phyloP scores from a whole-genome alignment of 2,329 filamentous ascomycete species.

The Diaporthe citri region DNA sequence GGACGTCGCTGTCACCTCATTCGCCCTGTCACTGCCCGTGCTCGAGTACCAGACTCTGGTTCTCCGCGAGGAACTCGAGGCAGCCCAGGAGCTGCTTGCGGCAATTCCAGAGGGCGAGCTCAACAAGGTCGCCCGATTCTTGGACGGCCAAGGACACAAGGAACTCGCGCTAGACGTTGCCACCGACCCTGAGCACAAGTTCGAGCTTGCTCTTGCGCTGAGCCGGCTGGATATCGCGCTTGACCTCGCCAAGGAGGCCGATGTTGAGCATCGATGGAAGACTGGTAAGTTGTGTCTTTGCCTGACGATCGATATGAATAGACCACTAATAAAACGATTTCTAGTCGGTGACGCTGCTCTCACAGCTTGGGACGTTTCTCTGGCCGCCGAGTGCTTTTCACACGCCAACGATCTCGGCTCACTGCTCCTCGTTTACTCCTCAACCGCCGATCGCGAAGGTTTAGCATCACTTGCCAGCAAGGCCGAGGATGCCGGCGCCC shows the following conservation, averaged over 20 bases:
- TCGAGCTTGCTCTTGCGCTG: conserved; percentile 88
- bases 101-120: conserved; percentile 92
- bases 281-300: conserved; percentile 54
- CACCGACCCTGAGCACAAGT: conserved; percentile 95
- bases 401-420: conserved; percentile 93
- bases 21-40: conserved; percentile 89
- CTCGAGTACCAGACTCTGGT: conserved; percentile 98
- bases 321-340: conserved; percentile 4
- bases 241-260: conserved; percentile 83
- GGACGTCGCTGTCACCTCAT: conserved; percentile 92
- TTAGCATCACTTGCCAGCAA: conserved; percentile 79
- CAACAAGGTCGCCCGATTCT: conserved; percentile 97
- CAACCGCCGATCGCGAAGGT: conserved; percentile 83
- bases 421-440: conserved; percentile 87
- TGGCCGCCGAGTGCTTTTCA: conserved; percentile 93
- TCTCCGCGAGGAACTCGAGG: conserved; percentile 91
- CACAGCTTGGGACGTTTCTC: conserved; percentile 83
- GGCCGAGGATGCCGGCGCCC: conserved; percentile 80
- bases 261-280: conserved; percentile 99
- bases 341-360: conserved; percentile 89
- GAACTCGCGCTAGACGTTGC: conserved; percentile 94
- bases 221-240: conserved; percentile 88
- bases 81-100: conserved; percentile 85
- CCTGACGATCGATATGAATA: no score
- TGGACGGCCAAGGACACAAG: conserved; percentile 97